These are phyloP conservation scores for Botrytis squamosa DNA, from an alignment of 2,329 filamentous ascomycete genomes.

Conservation along the genomic window DNA sequence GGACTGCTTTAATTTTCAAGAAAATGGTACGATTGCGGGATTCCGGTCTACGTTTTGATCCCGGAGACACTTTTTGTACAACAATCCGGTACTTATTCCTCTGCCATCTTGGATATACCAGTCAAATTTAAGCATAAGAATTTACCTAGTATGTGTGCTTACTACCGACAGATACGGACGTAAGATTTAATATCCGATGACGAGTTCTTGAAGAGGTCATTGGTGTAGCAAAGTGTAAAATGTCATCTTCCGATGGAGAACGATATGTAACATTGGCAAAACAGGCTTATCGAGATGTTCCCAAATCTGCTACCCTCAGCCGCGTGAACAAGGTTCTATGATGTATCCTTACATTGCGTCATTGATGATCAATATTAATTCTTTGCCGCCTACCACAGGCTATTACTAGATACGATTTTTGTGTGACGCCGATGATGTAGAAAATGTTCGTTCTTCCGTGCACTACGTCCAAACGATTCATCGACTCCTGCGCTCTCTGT, in stretches of 20 bases:
- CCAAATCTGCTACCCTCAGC: background rate
- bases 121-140: background rate
- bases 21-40: background rate
- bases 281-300: background rate
- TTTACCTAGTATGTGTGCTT: background rate
- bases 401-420: background rate
- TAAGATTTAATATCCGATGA: background rate
- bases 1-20: background rate
- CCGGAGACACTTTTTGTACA: background rate
- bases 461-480: conserved; percentile 13
- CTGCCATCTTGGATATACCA: background rate
- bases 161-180: background rate
- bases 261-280: background rate
- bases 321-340: background rate
- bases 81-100: background rate
- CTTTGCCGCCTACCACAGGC: background rate
- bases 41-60: background rate
- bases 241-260: background rate
- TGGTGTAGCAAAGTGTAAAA: background rate
- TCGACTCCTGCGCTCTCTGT: conserved; percentile 28
- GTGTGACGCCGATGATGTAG: background rate
- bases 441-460: conserved; percentile 5
- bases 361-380: no score
- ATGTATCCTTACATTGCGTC: background rate
- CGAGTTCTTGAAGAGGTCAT: background rate